Conservation (phyloP, 305 asterid species). For the Fraxinus greggii region DNA sequence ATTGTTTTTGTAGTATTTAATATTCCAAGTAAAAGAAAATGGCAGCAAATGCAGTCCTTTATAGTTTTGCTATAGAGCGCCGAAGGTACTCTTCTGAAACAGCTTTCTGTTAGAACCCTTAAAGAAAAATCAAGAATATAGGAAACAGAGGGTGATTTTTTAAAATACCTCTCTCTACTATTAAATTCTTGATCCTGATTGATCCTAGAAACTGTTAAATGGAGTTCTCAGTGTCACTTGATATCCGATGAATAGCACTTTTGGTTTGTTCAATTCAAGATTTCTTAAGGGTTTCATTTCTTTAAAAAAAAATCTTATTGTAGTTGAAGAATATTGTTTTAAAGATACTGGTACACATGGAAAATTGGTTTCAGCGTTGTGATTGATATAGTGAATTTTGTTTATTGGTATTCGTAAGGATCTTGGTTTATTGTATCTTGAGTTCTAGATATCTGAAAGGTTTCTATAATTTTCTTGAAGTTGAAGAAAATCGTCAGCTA, state of each 20-base stretch:
- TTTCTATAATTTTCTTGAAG: neutral
- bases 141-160: neutral
- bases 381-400: slow-evolving; percentile 13
- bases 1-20: neutral
- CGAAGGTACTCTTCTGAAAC: slow-evolving; percentile 70
- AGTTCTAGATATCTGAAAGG: neutral
- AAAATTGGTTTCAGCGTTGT: slow-evolving; percentile 14
- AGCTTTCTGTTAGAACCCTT: slow-evolving; percentile 47
- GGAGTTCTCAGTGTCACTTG: slow-evolving; percentile 51
- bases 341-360: neutral
- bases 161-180: neutral
- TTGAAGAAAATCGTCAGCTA: slow-evolving; percentile 22
- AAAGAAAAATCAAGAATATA: neutral
- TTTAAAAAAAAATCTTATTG: slow-evolving; percentile 6
- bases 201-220: slow-evolving; percentile 24
- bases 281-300: slow-evolving; percentile 1
- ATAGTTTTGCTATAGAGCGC: slow-evolving; percentile 41
- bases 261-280: slow-evolving; percentile 6
- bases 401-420: neutral
- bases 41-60: slow-evolving; percentile 44
- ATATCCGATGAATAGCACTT: slow-evolving; percentile 36
- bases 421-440: neutral
- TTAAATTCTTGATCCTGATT: slow-evolving; percentile 9
- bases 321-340: slow-evolving; percentile 20
- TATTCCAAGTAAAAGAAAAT: slow-evolving; percentile 26